phyloP scores from a whole-genome alignment of 2,329 filamentous ascomycete genomes.

The Pseudogymnoascus sp. region DNA sequence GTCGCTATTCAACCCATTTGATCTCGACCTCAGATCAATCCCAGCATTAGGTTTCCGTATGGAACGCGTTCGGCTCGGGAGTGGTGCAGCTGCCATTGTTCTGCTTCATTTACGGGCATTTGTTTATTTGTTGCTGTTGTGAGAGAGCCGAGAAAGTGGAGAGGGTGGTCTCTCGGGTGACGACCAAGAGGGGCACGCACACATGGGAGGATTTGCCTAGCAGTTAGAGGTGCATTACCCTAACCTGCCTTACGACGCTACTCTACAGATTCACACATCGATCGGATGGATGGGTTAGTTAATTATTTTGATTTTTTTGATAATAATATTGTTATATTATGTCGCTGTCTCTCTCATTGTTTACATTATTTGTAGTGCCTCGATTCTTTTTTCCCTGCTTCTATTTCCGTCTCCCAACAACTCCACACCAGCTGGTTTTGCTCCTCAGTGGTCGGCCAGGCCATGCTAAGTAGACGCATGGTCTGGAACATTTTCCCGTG shows the following conservation, averaged over 20 bases:
- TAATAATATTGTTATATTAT: background rate
- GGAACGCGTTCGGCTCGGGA: constrained; percentile 20
- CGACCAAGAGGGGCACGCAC: background rate
- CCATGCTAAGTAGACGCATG: background rate
- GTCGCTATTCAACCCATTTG: constrained; percentile 1
- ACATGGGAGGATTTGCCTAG: background rate
- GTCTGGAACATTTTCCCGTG: constrained; percentile 1
- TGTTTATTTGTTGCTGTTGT: constrained; percentile 7
- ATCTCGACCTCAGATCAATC: background rate
- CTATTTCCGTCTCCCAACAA: background rate
- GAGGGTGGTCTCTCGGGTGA: background rate
- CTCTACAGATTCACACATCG: background rate
- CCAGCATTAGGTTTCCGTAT: constrained; percentile 17
- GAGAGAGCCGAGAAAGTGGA: constrained; percentile 3
- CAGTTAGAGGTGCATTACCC: background rate
- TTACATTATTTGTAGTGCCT: background rate
- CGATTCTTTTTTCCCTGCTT: background rate
- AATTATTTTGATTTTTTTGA: background rate
- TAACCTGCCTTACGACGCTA: background rate
- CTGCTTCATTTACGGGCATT: background rate
- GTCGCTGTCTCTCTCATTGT: background rate
- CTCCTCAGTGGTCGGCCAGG: background rate
- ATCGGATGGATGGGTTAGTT: no score
- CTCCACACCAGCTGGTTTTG: background rate
- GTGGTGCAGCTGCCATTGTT: constrained; percentile 11